These are phyloP conservation scores for Codiaeum variegatum DNA, from an alignment of 441 rosid genomes.

Conservation along the genomic window DNA sequence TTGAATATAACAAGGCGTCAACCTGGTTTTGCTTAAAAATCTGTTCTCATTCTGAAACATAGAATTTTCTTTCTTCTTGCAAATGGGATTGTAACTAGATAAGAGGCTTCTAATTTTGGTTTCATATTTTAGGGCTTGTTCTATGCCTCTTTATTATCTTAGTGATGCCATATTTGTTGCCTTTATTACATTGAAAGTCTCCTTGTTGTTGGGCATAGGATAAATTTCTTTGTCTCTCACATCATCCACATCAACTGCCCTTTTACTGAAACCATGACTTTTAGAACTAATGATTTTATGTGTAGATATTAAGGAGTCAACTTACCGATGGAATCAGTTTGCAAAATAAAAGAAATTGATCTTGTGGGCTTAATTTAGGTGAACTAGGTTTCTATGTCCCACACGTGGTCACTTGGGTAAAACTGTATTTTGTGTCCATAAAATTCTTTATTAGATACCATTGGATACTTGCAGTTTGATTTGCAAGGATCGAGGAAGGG, in stretches of 20 bases:
- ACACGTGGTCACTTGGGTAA: neutral
- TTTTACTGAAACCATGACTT: neutral
- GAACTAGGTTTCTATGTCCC: neutral
- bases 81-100: neutral
- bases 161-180: neutral
- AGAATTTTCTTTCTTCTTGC: too few species aligned
- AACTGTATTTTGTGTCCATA: neutral
- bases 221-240: neutral
- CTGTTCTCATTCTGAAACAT: too few species aligned
- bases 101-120: neutral
- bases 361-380: neutral
- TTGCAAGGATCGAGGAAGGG: neutral
- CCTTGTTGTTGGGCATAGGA: neutral
- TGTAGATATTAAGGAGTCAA: neutral
- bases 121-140: neutral
- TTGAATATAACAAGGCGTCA: neutral
- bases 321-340: too few species aligned
- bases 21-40: neutral
- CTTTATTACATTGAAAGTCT: neutral
- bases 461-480: neutral
- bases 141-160: neutral
- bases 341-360: neutral
- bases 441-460: neutral
- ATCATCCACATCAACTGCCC: neutral
- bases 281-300: neutral